Percentiles rank a stretch among this genome's conserved stretches.
phyloP scores from a whole-genome alignment of 768 basidiomycete species.

The Tylopilus cervinicoccineus region DNA sequence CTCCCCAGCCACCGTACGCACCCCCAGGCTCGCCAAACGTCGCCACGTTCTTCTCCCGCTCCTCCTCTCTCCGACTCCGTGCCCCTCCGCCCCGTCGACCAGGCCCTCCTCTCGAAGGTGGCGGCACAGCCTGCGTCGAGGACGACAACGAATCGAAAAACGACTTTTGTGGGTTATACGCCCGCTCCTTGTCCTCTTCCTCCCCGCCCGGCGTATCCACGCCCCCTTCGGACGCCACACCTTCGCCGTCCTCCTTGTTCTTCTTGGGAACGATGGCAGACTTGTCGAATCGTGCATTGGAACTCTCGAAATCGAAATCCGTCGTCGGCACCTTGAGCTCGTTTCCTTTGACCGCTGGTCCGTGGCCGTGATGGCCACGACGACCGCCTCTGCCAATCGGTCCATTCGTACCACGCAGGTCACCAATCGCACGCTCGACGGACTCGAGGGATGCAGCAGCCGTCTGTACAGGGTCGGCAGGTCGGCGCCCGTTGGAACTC shows the following conservation, averaged over 20 bases:
- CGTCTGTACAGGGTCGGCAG: conserved; percentile 55
- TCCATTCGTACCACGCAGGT: conserved; percentile 40
- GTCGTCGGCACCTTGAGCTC: conserved; percentile 60
- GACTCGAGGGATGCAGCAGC: conserved; percentile 74
- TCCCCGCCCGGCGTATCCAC: conserved; percentile 27
- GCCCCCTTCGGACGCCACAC: conserved; percentile 30
- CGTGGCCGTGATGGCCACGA: conserved; percentile 29
- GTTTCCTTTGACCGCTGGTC: conserved; percentile 26
- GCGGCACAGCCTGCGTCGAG: conserved; percentile 38
- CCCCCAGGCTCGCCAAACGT: conserved; percentile 87
- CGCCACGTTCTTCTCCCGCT: conserved; percentile 78
- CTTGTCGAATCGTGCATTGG: conserved; percentile 83
- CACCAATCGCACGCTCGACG: conserved; percentile 55
- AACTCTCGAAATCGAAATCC: conserved; percentile 79
- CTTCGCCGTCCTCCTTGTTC: conserved; percentile 31
- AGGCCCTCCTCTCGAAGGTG: conserved; percentile 35
- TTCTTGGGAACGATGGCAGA: conserved; percentile 43
- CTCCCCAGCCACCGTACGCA: conserved; percentile 74
- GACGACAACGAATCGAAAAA: conserved; percentile 75
- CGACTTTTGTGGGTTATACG: conserved; percentile 74
- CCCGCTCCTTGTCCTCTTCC: conserved; percentile 39
- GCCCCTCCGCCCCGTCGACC: conserved; percentile 47
- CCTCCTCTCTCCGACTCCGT: conserved; percentile 74
- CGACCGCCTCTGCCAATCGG: conserved; percentile 39
- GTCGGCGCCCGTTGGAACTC: conserved; percentile 28